Evolutionary conservation across 352 stramenopile species (phyloP), one percentile per base, ranked within the genome.

Genomic region (Phytopythium sindhum): DNA sequence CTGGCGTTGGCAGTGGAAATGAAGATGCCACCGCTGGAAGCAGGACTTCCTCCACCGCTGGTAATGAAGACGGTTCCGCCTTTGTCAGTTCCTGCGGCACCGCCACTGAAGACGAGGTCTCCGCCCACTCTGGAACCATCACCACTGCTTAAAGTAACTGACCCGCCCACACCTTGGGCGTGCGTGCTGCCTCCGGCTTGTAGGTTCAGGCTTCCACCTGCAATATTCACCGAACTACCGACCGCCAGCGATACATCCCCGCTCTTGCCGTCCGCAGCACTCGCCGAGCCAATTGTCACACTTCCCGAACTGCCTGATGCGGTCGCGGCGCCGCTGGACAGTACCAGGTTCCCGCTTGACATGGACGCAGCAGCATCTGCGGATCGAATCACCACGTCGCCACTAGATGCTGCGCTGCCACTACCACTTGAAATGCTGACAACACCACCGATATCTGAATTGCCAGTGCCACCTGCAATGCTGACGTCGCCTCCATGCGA

Each of bases 401-500:
- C 66, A 28, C 66, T 67, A 19, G 44, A 24, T 15, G 44, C 42
- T 12, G 39, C 8, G 6, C 26, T 29, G 14, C 58, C 53, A 41
- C 26, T 58, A 2, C 65, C 65, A 53, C 60, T 67, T 23, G n/a
- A 28, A 33, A 67, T 55, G 17, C 10, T 67, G 47, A 83, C 57
- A 17, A 72, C 81, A 45, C 83, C 83, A 44, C 67, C 65, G n/a
- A 77, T 70, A 51, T 74, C 70, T 64, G 73, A 72, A 19, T 41
- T n/a, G 7, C 56, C 50, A 24, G 19, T 19, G 2, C 63, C 63
- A 24, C 33, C 51, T 12, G 21, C 15, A 19, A 68, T 10, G 63
- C 75, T 31, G 57, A 77, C 59, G 67, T 67, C 37, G n/a, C 65
- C n/a, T 57, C 64, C 60, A 60, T 41, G 7, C 5, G 19, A 10